Conservation (phyloP, 768 basidiomycete genomes). For the Pleurotus sapidus region DNA sequence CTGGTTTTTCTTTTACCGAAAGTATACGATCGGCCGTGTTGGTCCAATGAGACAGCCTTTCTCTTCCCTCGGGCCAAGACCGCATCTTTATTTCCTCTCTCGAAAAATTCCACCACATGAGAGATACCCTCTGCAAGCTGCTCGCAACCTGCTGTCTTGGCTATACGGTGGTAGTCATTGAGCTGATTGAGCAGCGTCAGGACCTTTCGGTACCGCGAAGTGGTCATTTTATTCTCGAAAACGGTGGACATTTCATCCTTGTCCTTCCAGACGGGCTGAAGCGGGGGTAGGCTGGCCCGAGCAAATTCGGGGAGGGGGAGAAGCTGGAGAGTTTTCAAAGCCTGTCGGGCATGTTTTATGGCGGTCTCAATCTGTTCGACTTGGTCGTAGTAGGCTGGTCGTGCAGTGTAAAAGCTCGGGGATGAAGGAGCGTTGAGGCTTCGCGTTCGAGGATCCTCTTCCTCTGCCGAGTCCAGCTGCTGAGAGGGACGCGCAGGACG, state of each 20-base stretch:
- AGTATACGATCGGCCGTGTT: constrained; percentile 81
- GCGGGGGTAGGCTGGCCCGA: constrained; percentile 51
- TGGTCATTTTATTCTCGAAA: constrained; percentile 60
- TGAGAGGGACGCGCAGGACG: not conserved
- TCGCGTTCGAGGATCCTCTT: constrained; percentile 1
- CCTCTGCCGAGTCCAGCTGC: not conserved
- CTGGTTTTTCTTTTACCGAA: constrained; percentile 88
- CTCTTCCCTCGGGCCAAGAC: constrained; percentile 46
- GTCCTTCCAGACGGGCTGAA: constrained; percentile 68
- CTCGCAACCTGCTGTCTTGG: constrained; percentile 53
- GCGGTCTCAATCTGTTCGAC: constrained; percentile 65
- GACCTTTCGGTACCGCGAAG: constrained; percentile 68
- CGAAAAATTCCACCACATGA: constrained; percentile 58
- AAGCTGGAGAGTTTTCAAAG: constrained; percentile 64
- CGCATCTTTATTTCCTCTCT: constrained; percentile 58
- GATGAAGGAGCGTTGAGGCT: constrained; percentile 46
- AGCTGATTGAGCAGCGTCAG: constrained; percentile 62
- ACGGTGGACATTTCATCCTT: constrained; percentile 54
- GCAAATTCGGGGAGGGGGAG: constrained; percentile 78
- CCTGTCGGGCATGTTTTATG: constrained; percentile 50
- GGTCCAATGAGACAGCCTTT: constrained; percentile 63
- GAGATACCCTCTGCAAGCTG: constrained; percentile 50
- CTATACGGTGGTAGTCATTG: constrained; percentile 58
- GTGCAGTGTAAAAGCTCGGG: constrained; percentile 83
- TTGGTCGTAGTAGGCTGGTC: constrained; percentile 72